phyloP scores from a whole-genome alignment of 352 stramenopile species.

The Globisporangium iwayamae region DNA sequence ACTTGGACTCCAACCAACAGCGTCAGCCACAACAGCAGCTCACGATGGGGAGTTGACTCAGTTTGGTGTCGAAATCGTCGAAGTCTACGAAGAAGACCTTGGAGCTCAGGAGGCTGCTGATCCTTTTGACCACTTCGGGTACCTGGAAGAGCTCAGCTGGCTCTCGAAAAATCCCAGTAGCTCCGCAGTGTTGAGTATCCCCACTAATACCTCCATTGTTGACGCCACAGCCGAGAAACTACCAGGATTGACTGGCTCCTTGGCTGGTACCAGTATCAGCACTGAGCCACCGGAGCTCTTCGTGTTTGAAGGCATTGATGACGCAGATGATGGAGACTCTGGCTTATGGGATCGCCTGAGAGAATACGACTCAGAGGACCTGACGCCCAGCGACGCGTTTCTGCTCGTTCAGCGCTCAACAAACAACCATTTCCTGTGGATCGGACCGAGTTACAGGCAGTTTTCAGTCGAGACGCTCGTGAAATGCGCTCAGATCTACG shows the following conservation, averaged over 20 bases:
- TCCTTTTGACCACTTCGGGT: constrained; percentile 30
- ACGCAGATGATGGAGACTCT: not conserved
- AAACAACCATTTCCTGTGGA: constrained; percentile 34
- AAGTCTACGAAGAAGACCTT: not conserved
- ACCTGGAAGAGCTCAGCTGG: constrained; percentile 39
- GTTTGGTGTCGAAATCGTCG: constrained; percentile 6
- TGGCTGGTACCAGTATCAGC: not conserved
- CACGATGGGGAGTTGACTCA: not conserved
- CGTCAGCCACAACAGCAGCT: not conserved
- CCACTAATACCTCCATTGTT: not conserved
- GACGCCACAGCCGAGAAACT: not conserved
- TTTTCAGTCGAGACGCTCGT: constrained; percentile 18
- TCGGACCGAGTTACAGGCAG: constrained; percentile 18
- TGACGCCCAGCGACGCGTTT: constrained; percentile 30
- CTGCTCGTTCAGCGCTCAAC: constrained; percentile 23
- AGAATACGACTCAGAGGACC: constrained; percentile 64
- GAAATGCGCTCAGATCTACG: constrained; percentile 16
- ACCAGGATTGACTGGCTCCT: not conserved
- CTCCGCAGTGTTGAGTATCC: not conserved
- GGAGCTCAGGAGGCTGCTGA: not conserved
- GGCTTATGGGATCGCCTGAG: constrained; percentile 43
- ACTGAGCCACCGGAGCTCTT: constrained; percentile 29
- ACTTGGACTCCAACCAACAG: not conserved
- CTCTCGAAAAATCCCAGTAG: not conserved
- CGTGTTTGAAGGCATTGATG: constrained; percentile 23